Base-by-base conservation (phyloP, 2,329 filamentous ascomycete species). In the Ophiostoma perfectum region DNA sequence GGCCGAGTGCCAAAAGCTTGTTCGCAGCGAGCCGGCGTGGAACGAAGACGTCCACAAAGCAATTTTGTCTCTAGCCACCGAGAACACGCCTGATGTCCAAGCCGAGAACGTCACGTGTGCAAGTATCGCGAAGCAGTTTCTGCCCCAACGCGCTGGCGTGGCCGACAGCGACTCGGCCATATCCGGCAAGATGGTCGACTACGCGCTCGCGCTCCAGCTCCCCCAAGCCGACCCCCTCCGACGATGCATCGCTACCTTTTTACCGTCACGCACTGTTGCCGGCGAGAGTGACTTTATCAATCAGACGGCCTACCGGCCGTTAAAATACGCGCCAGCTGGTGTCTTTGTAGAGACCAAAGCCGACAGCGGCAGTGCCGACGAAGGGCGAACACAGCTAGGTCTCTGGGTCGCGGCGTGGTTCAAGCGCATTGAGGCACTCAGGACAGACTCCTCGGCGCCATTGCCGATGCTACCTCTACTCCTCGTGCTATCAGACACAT, bases 61-160 rank as follows among this genome's bases (percentile, higher is more conserved):
- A 65, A 65, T 65, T 3, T 52, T 65, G 44, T 65, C 64, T 38
- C 45, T 65, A 27, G 64, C 64, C 64, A 65, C 64, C 27, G 64
- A 65, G 64, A 65, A 65, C 45, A 65, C 64, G 64, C 64, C 64
- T 5, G 7, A 65, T 65, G 64, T 65, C 45, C 18, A 65, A 9
- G 64, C 64, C 27, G 64, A 65, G 64, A 65, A 65, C 44, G 64
- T 65, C 14, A 65, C 64, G 44, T 65, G 64, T 55, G 64, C 64
- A 52, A 41, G 64, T 52, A 65, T 65, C 44, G 64, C 64, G 64
- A 65, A 36, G 64, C 64, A 9, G 27, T 65, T 65, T 65, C 64
- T 65, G 2, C 64, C 64, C 64, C 64, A 52, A n/a, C 64, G 64
- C 45, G 64, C 27, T 47, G 64, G 64, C 44, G 42, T 52, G 18